These are phyloP conservation scores for Calonectria pteridis DNA, from an alignment of 2,329 filamentous ascomycete species.

Conservation along the genomic window DNA sequence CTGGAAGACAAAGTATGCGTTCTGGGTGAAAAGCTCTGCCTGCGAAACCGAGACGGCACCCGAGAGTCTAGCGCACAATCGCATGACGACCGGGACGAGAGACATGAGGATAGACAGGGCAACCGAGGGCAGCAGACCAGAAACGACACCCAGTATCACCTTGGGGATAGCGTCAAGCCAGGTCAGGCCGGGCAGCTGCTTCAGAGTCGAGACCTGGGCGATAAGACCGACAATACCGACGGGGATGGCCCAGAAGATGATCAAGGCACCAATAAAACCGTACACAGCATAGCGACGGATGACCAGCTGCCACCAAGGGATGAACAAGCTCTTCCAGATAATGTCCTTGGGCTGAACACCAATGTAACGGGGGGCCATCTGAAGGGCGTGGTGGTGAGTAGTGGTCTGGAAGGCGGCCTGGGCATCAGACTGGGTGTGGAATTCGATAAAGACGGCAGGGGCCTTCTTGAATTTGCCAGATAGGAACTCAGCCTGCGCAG, in stretches of 20 bases:
- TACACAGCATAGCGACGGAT: constrained; percentile 75
- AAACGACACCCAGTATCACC: constrained; percentile 80
- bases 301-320: constrained; percentile 80
- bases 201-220: constrained; percentile 83
- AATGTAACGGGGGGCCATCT: constrained; percentile 88
- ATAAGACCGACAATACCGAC: constrained; percentile 86
- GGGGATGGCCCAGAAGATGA: constrained; percentile 87
- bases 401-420: constrained; percentile 88
- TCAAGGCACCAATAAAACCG: constrained; percentile 75
- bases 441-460: constrained; percentile 92
- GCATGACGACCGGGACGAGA: constrained; percentile 78
- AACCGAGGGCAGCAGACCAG: constrained; percentile 84
- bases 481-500: constrained; percentile 72
- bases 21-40: constrained; percentile 90
- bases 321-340: constrained; percentile 83
- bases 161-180: constrained; percentile 81
- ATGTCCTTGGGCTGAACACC: constrained; percentile 85
- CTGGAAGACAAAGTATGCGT: constrained; percentile 91
- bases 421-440: constrained; percentile 83
- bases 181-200: constrained; percentile 73
- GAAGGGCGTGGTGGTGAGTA: constrained; percentile 82
- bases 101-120: constrained; percentile 86
- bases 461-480: constrained; percentile 73
- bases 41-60: constrained; percentile 84
- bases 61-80: constrained; percentile 77